Evolutionary conservation across 2,329 filamentous ascomycete species (phyloP).

Genomic region (Ambrosiella xylebori): DNA sequence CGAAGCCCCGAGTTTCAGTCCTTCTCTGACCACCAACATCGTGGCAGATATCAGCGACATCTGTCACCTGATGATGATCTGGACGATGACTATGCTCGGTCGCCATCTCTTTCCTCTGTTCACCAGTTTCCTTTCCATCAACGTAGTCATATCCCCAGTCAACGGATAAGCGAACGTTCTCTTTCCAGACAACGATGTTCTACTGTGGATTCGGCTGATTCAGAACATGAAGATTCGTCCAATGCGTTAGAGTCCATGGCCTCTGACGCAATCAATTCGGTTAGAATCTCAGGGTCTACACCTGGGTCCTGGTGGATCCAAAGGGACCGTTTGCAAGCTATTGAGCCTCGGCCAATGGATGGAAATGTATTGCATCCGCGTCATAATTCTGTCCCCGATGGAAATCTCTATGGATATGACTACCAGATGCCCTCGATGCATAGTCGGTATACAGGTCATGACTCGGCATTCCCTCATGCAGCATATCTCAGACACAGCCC

Average conservation of each 20-base stretch:
- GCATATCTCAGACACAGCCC: not conserved
- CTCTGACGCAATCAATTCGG: not conserved
- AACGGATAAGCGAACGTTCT: not conserved
- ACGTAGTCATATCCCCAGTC: not conserved
- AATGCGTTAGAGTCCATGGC: not conserved
- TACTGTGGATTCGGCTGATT: slow-evolving; percentile 1
- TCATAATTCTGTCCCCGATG: not conserved
- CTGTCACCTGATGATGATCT: not conserved
- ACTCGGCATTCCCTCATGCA: not conserved
- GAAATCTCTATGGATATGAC: not conserved
- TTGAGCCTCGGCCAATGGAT: not conserved
- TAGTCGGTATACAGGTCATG: not conserved
- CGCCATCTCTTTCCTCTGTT: slow-evolving; percentile 1
- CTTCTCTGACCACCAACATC: not conserved
- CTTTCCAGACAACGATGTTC: not conserved
- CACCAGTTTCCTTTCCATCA: slow-evolving; percentile 1
- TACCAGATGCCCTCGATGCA: not conserved
- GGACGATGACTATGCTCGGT: slow-evolving; percentile 3
- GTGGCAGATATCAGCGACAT: not conserved
- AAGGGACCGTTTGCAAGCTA: not conserved
- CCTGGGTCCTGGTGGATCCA: not conserved
- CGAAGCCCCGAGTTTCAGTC: slow-evolving; percentile 7
- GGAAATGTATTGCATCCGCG: not conserved
- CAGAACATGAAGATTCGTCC: not conserved
- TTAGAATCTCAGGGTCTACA: not conserved